These are phyloP conservation scores for Epichloe sibirici DNA, from an alignment of 2,329 filamentous ascomycete species.

Conservation along the genomic window DNA sequence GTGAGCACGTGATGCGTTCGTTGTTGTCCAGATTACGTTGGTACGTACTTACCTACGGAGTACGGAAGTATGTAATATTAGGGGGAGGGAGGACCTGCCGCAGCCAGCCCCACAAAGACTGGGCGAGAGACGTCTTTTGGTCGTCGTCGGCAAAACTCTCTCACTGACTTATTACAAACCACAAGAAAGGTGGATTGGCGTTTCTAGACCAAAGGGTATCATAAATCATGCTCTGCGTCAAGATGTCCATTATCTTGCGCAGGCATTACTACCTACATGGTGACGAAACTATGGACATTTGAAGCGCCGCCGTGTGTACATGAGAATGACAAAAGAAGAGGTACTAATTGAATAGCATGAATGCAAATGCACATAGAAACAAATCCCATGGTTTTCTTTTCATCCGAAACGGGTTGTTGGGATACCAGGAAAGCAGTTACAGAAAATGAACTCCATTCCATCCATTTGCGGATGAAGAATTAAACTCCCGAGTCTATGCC, in stretches of 20 bases:
- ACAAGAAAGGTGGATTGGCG: not conserved
- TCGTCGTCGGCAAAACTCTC: no score
- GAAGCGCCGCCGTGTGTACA: not conserved
- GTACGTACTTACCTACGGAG: not conserved
- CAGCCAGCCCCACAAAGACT: not conserved
- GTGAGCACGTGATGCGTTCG: slow-evolving; percentile 8
- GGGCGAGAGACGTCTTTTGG: no score
- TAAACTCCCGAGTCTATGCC: slow-evolving; percentile 24
- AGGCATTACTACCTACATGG: slow-evolving; percentile 1
- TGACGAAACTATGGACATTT: not conserved
- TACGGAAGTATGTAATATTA: no score
- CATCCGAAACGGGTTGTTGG: not conserved
- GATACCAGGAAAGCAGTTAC: not conserved
- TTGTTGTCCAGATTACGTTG: no score
- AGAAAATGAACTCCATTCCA: slow-evolving; percentile 19
- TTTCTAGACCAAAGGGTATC: not conserved
- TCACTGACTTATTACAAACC: not conserved
- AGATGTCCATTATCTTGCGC: not conserved
- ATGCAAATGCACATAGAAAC: not conserved
- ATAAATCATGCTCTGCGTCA: not conserved
- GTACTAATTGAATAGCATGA: not conserved
- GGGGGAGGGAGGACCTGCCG: not conserved
- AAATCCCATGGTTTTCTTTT: not conserved
- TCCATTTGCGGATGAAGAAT: slow-evolving; percentile 17
- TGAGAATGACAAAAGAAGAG: not conserved